phyloP scores from a whole-genome alignment of 495 filamentous ascomycete genomes.

The Penicillium argentinense region DNA sequence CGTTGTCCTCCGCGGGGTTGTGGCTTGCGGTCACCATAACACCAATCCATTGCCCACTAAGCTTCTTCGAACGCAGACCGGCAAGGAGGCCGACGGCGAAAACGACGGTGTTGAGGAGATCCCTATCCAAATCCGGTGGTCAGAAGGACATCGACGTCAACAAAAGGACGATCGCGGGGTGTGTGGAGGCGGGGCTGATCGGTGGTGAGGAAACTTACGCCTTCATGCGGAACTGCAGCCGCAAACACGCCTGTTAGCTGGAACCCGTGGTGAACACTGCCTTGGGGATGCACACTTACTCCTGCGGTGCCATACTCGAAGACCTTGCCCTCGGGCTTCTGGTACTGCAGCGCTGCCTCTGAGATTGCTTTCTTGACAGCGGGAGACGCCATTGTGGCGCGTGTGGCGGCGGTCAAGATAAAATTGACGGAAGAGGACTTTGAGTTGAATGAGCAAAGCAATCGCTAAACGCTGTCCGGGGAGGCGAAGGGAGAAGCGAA shows the following conservation, averaged over 20 bases:
- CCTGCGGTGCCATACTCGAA: slow-evolving; percentile 97
- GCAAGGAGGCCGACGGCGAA: slow-evolving; percentile 89
- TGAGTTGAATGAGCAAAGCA: neutral
- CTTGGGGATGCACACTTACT: slow-evolving; percentile 45
- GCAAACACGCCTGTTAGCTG: slow-evolving; percentile 20
- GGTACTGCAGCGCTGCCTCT: slow-evolving; percentile 46
- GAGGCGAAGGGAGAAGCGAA: slow-evolving; percentile 9
- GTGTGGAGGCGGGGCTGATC: slow-evolving; percentile 39
- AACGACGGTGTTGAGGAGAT: slow-evolving; percentile 79
- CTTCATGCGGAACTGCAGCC: slow-evolving; percentile 71
- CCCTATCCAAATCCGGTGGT: slow-evolving; percentile 31
- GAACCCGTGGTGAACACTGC: slow-evolving; percentile 7
- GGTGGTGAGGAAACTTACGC: slow-evolving; percentile 54
- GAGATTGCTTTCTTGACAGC: slow-evolving; percentile 46
- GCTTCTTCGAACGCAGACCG: slow-evolving; percentile 84
- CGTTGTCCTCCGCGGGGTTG: slow-evolving; percentile 96
- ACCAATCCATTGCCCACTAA: slow-evolving; percentile 86
- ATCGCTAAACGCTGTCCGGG: slow-evolving; percentile 5
- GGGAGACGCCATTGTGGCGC: slow-evolving; percentile 47
- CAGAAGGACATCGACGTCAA: slow-evolving; percentile 26
- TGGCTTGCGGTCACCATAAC: slow-evolving; percentile 99
- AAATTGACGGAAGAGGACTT: neutral
- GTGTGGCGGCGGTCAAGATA: slow-evolving; percentile 15
- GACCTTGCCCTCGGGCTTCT: slow-evolving; percentile 65
- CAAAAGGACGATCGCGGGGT: slow-evolving; percentile 35